Percentiles rank a stretch among this genome's conserved stretches.
These are phyloP conservation scores for Ophiocytium majus DNA, from an alignment of 352 stramenopile genomes.

Conservation along the genomic window DNA sequence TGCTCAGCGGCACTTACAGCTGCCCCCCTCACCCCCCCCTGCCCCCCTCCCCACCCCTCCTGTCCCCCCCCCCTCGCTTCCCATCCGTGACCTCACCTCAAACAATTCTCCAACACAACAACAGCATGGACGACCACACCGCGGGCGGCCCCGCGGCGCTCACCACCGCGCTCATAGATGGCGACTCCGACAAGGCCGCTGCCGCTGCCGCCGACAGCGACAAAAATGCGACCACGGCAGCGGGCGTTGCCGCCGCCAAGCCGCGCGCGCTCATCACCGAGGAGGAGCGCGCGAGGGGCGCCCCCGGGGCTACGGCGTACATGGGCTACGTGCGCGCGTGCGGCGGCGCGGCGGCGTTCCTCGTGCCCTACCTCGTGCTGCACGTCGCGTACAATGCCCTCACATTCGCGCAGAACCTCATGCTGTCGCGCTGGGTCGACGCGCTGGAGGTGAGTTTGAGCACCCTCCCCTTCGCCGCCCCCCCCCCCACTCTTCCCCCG, in stretches of 20 bases:
- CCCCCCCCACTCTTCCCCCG: no score
- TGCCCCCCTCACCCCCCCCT: not conserved
- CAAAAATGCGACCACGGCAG: not conserved
- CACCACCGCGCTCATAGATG: not conserved
- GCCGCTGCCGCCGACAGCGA: no score
- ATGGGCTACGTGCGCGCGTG: constrained; percentile 37
- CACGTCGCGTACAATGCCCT: constrained; percentile 44
- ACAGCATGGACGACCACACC: not conserved
- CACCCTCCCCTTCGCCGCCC: not conserved
- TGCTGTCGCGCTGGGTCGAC: constrained; percentile 48
- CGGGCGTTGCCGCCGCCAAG: not conserved
- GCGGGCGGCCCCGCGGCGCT: no score
- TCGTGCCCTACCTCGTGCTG: constrained; percentile 41
- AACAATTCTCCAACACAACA: no score
- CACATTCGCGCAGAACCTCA: constrained; percentile 47
- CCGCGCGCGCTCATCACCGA: not conserved
- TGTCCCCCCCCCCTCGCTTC: not conserved
- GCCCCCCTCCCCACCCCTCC: not conserved
- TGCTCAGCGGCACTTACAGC: no score
- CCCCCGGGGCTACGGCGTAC: constrained; percentile 39
- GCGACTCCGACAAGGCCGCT: not conserved
- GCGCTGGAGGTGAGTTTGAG: constrained; percentile 34
- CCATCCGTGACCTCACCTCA: no score
- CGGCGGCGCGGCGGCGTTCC: constrained; percentile 37
- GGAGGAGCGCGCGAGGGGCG: constrained; percentile 22